Percentiles rank a stretch among this genome's conserved stretches.
These are phyloP conservation scores for Mycena filopes DNA, from an alignment of 768 basidiomycete genomes.

Conservation along the genomic window DNA sequence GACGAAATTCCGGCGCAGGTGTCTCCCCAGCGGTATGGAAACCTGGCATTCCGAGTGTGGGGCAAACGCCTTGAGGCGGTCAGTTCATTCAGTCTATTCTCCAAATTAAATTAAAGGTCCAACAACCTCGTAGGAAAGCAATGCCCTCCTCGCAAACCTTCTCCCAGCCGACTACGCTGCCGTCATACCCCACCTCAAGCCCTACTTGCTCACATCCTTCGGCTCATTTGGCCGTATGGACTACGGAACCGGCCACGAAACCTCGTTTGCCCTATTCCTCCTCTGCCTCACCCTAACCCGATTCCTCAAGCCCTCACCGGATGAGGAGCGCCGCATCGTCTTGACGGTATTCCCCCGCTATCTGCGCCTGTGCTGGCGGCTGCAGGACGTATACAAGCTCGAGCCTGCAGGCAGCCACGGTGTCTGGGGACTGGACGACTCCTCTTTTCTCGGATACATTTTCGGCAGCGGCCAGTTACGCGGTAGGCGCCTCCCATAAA, in stretches of 20 bases:
- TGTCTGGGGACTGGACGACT: slow-evolving; percentile 98
- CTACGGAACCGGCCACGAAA: slow-evolving; percentile 97
- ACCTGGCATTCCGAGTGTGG: slow-evolving; percentile 91
- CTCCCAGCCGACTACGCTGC: slow-evolving; percentile 56
- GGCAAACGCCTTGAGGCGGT: slow-evolving; percentile 83
- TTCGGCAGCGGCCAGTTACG: slow-evolving; percentile 92
- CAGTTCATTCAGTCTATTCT: slow-evolving; percentile 28
- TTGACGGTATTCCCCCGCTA: slow-evolving; percentile 83
- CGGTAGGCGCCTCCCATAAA: no score
- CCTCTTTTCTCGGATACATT: slow-evolving; percentile 86
- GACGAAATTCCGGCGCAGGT: slow-evolving; percentile 80
- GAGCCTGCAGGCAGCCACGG: slow-evolving; percentile 98
- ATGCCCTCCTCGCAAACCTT: slow-evolving; percentile 58
- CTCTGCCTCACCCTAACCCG: slow-evolving; percentile 76
- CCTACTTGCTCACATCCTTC: slow-evolving; percentile 85
- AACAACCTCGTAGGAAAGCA: slow-evolving; percentile 57
- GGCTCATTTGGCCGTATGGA: slow-evolving; percentile 93
- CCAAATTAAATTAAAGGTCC: not conserved
- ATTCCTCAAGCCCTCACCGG: slow-evolving; percentile 64
- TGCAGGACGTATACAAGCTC: slow-evolving; percentile 90
- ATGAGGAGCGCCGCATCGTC: slow-evolving; percentile 70
- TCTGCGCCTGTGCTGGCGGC: slow-evolving; percentile 80
- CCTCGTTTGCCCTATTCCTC: slow-evolving; percentile 85
- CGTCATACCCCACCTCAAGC: slow-evolving; percentile 73
- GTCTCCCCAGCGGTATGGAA: slow-evolving; percentile 89